phyloP scores from a whole-genome alignment of 768 basidiomycete genomes.

The Trametopsis cervina region DNA sequence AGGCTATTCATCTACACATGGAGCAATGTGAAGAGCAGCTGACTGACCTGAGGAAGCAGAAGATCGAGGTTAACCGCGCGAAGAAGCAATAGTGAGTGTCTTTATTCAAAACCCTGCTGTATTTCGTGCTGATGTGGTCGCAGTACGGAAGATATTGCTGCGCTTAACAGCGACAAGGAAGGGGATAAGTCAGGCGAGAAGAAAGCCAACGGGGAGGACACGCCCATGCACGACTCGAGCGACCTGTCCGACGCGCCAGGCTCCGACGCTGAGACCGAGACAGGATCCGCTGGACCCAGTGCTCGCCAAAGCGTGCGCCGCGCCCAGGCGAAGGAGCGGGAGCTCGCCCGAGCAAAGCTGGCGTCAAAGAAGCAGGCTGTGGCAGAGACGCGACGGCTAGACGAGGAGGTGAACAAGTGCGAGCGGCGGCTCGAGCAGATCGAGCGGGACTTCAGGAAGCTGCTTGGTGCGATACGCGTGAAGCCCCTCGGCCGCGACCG shows the following conservation, averaged over 20 bases:
- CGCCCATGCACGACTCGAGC: constrained; percentile 56
- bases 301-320: constrained; percentile 34
- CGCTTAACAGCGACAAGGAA: constrained; percentile 47
- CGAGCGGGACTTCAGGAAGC: constrained; percentile 90
- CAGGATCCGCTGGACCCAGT: constrained; percentile 37
- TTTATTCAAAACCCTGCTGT: constrained; percentile 1
- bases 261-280: constrained; percentile 57
- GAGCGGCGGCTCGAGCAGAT: constrained; percentile 78
- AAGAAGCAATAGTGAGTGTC: constrained; percentile 79
- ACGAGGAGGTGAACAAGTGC: constrained; percentile 82
- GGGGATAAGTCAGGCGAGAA: constrained; percentile 35
- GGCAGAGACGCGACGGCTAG: constrained; percentile 76
- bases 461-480: constrained; percentile 76
- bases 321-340: constrained; percentile 71
- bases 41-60: constrained; percentile 90
- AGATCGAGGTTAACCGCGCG: constrained; percentile 88
- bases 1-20: constrained; percentile 81
- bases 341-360: constrained; percentile 70
- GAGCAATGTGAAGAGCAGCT: constrained; percentile 85
- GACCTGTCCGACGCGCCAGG: constrained; percentile 66
- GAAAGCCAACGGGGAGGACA: constrained; percentile 47
- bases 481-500: constrained; percentile 89
- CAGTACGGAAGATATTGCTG: constrained; percentile 70
- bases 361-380: constrained; percentile 75
- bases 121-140: neutral